Base-by-base conservation (phyloP, 495 filamentous ascomycete genomes). In the Letharia columbiana region DNA sequence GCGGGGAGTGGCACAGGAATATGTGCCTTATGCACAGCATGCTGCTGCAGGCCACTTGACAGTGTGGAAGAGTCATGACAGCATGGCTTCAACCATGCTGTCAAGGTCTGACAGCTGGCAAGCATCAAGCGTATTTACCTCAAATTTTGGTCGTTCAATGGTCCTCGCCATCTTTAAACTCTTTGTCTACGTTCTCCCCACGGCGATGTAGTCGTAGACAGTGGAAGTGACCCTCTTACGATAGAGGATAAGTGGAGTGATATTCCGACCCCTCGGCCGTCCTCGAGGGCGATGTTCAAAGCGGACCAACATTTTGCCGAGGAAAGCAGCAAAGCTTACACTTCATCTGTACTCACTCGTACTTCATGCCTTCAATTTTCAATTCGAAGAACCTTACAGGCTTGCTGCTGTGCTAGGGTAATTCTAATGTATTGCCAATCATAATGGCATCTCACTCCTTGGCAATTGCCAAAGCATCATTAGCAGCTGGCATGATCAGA, bases 391-490 rank as follows among this genome's bases (percentile, higher is more conserved):
- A 23, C 9, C 20, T 4, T 49, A 23, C 49, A 54, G 23, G 28
- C 12, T 31, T 18, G 13, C 12, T 15, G 12, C 13, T 7, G 7
- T 35, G 31, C 4, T 7, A 15, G 52, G 11, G 28, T 12, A 54
- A 54, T 3, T 3, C 15, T 23, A 13, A 54, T 10, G 28, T 35
- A 35, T 23, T 35, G 12, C 28, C 54, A 44, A 39, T 62, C 65
- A 70, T 60, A 52, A 92, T 91, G 89, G 82, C 86, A 17, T 86
- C 87, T 58, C 87, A 89, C 73, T 84, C 90, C 75, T 79, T 95
- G 65, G 88, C 86, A 60, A 88, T 95, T 69, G 87, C 91, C 65
- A 93, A 91, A 77, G 89, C 90, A 23, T 87, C 90, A 28, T 85
- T 96, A 62, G 82, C 87, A 13, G 90, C 88, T 13, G 82, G 84